Percentiles rank a stretch among this genome's conserved stretches.
These are phyloP conservation scores for Yarrowia porcina DNA, from an alignment of 805 yeast species.

Conservation along the genomic window DNA sequence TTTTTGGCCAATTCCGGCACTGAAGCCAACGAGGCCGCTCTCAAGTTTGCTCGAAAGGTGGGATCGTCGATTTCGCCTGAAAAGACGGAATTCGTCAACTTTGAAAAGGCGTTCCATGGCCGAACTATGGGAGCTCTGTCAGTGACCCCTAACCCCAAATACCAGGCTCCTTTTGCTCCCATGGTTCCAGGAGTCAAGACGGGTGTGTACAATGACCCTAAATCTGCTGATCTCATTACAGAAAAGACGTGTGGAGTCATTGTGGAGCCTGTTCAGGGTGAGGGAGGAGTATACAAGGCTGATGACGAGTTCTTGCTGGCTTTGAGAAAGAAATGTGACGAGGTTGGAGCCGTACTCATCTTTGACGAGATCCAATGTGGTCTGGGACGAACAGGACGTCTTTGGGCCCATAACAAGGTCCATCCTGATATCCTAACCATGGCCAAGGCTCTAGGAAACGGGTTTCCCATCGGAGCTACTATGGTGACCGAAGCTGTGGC, in stretches of 20 bases:
- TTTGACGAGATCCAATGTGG: constrained; percentile 98
- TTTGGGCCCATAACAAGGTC: constrained; percentile 84
- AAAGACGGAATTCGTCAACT: constrained; percentile 68
- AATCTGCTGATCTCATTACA: constrained; percentile 56
- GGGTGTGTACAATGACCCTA: constrained; percentile 60
- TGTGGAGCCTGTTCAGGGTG: constrained; percentile 97
- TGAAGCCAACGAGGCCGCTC: constrained; percentile 77
- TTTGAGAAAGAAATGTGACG: constrained; percentile 62
- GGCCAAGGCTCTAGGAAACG: constrained; percentile 97
- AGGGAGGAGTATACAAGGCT: constrained; percentile 85
- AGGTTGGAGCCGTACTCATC: constrained; percentile 71
- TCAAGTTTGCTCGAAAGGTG: constrained; percentile 75
- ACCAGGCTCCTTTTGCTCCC: constrained; percentile 87
- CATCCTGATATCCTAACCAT: constrained; percentile 92
- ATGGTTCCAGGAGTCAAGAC: constrained; percentile 82
- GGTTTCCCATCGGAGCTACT: constrained; percentile 94
- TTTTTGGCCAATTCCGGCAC: constrained; percentile 70
- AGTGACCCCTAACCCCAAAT: constrained; percentile 89
- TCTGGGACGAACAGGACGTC: constrained; percentile 81
- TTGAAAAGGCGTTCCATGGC: constrained; percentile 89
- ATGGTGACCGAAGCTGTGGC: constrained; percentile 81
- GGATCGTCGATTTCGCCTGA: constrained; percentile 53
- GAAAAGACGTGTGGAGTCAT: constrained; percentile 85
- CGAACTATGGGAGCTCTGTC: constrained; percentile 90
- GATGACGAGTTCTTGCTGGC: constrained; percentile 60